Evolutionary conservation across 176 grass and related monocot species (phyloP).

Genomic region (Hyparrhenia diplandra): DNA sequence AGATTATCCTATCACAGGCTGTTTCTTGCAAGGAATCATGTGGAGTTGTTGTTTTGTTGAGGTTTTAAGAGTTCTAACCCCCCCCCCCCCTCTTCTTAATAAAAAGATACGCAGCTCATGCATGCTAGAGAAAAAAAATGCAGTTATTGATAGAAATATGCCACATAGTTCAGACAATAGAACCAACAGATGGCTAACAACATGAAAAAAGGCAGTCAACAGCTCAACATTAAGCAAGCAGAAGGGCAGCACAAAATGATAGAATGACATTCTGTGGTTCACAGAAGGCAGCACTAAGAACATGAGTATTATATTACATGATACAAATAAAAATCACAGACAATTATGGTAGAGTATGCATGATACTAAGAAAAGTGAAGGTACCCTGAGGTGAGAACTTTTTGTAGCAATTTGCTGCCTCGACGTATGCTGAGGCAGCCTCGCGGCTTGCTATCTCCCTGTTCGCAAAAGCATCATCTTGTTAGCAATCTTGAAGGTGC

Average conservation of each 20-base stretch:
- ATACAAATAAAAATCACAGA: too few species aligned
- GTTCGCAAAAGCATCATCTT: slow-evolving; percentile 14
- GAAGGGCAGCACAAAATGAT: not conserved
- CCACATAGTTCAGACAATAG: too few species aligned
- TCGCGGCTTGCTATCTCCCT: slow-evolving; percentile 94
- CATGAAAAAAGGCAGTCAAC: not conserved
- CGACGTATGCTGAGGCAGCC: too few species aligned
- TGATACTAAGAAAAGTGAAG: too few species aligned
- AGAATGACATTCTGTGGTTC: not conserved
- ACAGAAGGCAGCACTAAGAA: not conserved
- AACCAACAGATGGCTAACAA: not conserved
- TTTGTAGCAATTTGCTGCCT: too few species aligned
- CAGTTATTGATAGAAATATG: too few species aligned
- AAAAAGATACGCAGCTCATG: not conserved
- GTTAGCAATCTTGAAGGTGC: not conserved
- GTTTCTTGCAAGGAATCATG: not conserved
- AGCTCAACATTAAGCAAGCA: not conserved
- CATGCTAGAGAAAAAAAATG: not conserved
- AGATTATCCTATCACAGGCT: not conserved
- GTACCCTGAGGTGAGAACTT: too few species aligned
- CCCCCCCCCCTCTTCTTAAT: not conserved
- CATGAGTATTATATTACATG: not conserved
- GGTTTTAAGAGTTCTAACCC: not conserved
- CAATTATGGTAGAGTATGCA: too few species aligned
- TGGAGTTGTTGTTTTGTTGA: not conserved